These are phyloP conservation scores for Thyridium curvatum DNA, from an alignment of 2,329 filamentous ascomycete species.

Conservation along the genomic window DNA sequence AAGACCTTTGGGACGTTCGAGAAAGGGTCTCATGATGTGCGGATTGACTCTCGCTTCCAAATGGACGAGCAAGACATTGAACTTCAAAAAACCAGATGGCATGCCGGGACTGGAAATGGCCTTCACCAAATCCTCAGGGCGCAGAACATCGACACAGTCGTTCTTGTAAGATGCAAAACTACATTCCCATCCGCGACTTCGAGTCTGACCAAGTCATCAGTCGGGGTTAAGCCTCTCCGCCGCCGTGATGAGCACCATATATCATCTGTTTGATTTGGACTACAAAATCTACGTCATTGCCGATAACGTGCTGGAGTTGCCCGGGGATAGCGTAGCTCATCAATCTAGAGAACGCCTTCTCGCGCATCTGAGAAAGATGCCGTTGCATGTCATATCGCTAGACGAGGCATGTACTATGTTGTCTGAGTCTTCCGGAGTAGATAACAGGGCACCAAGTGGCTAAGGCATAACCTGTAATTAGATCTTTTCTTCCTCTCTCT, in stretches of 20 bases:
- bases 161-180: constrained; percentile 28
- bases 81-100: constrained; percentile 34
- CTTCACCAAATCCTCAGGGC: constrained; percentile 32
- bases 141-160: constrained; percentile 31
- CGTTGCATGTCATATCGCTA: too few species aligned
- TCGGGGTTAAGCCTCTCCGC: constrained; percentile 33
- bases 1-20: constrained; percentile 20
- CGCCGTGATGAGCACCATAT: constrained; percentile 33
- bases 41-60: constrained; percentile 13
- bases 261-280: constrained; percentile 34
- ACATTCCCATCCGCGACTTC: too few species aligned
- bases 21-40: constrained; percentile 10
- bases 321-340: too few species aligned
- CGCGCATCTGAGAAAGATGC: too few species aligned
- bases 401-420: too few species aligned
- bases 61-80: constrained; percentile 25
- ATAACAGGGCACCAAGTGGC: too few species aligned
- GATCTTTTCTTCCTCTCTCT: too few species aligned
- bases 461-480: too few species aligned
- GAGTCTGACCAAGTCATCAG: too few species aligned
- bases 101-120: constrained; percentile 29
- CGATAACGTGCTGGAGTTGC: constrained; percentile 25
- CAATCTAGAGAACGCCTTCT: too few species aligned
- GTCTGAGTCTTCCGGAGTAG: too few species aligned
- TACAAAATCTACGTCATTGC: constrained; percentile 32